Conservation (phyloP, 371 early-diverging fungal genomes). For the Blakeslea trispora region DNA sequence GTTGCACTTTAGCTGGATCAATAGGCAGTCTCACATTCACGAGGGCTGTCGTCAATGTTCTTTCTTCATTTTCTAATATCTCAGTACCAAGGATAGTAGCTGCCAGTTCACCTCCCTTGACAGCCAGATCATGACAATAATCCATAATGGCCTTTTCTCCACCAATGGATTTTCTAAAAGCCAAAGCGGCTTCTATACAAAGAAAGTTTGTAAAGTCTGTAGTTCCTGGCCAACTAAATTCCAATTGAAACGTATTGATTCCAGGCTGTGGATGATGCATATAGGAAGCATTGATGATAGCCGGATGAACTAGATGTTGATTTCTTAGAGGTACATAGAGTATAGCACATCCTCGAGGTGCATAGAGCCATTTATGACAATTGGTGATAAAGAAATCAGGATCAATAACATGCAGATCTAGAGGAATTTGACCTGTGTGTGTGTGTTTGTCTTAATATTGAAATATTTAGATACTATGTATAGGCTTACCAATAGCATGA, state of each 20-base stretch:
- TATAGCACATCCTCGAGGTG: slow-evolving; percentile 60
- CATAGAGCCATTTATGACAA: slow-evolving; percentile 78
- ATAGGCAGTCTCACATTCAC: slow-evolving; percentile 61
- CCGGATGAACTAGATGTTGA: slow-evolving; percentile 54
- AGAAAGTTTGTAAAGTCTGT: slow-evolving; percentile 40
- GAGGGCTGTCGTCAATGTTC: slow-evolving; percentile 48
- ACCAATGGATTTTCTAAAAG: slow-evolving; percentile 55
- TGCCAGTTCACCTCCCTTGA: slow-evolving; percentile 56
- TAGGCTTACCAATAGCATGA: slow-evolving; percentile 61
- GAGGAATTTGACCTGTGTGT: slow-evolving; percentile 61
- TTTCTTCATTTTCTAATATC: slow-evolving; percentile 55
- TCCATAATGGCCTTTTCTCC: slow-evolving; percentile 56
- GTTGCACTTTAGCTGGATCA: slow-evolving; percentile 37
- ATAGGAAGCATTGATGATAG: slow-evolving; percentile 54
- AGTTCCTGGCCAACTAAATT: slow-evolving; percentile 45
- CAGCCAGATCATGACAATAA: slow-evolving; percentile 59
- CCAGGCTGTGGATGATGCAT: slow-evolving; percentile 22
- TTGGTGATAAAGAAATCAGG: slow-evolving; percentile 76
- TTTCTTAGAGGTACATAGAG: slow-evolving; percentile 57
- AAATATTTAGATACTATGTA: too few species aligned
- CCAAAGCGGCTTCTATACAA: slow-evolving; percentile 52
- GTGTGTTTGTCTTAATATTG: background rate
- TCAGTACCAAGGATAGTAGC: slow-evolving; percentile 60
- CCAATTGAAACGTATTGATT: slow-evolving; percentile 31
- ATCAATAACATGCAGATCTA: slow-evolving; percentile 52